phyloP scores from a whole-genome alignment of 75 land plant species.

The Pseudotsuga menziesii region DNA sequence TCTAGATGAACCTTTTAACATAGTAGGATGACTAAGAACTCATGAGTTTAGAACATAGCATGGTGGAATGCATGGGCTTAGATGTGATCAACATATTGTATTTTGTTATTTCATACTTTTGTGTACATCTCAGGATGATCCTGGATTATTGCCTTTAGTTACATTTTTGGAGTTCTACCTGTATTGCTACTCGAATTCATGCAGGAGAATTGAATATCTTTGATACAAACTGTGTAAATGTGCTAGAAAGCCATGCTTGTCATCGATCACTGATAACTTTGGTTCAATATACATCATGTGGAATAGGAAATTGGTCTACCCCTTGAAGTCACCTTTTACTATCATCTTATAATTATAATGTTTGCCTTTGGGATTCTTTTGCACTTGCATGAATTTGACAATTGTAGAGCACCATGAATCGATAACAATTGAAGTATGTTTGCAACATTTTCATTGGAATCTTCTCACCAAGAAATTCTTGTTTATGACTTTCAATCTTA shows the following conservation, averaged over 20 bases:
- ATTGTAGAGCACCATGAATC: conserved; percentile 81
- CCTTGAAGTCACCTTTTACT: too few relatives aligned
- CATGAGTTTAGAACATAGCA: conserved; percentile 56
- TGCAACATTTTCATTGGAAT: too few relatives aligned
- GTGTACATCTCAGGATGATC: conserved; percentile 85
- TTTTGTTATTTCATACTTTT: conserved; percentile 93
- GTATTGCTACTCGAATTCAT: conserved; percentile 75
- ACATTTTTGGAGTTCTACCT: conserved; percentile 71
- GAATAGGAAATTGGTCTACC: too few relatives aligned
- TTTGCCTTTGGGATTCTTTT: too few relatives aligned
- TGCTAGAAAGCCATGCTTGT: conserved; percentile 58
- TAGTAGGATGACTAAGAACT: conserved; percentile 58
- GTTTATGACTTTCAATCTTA: conserved; percentile 69
- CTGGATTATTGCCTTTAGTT: conserved; percentile 61
- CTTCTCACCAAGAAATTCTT: too few relatives aligned
- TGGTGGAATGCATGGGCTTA: conserved; percentile 74
- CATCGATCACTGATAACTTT: conserved; percentile 77
- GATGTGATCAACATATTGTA: conserved; percentile 86
- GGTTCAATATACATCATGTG: too few relatives aligned
- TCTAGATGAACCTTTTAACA: conserved; percentile 80
- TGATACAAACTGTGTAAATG: too few relatives aligned
- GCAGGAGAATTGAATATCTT: conserved; percentile 89
- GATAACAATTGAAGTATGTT: conserved; percentile 75
- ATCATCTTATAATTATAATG: too few relatives aligned
- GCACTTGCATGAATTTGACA: too few relatives aligned